phyloP scores from a whole-genome alignment of 129 eudicot species.

The Artemisia annua region DNA sequence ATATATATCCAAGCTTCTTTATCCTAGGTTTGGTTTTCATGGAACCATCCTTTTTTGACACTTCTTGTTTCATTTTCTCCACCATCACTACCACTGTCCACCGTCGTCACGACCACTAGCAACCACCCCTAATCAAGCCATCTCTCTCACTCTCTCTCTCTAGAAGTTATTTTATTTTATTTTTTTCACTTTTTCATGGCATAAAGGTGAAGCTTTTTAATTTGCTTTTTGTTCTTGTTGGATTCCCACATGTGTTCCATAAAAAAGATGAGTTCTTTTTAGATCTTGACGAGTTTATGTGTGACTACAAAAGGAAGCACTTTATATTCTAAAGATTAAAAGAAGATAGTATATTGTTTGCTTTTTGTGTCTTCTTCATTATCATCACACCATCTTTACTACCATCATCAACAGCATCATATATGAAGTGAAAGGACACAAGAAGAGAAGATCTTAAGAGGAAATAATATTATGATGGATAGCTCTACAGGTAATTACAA shows the following conservation, averaged over 20 bases:
- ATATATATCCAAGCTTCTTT: constrained; percentile 42
- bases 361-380: constrained; percentile 14
- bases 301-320: constrained; percentile 31
- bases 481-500: constrained; percentile 32
- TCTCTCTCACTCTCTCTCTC: constrained; percentile 37
- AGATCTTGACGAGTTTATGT: constrained; percentile 20
- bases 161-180: constrained; percentile 7
- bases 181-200: constrained; percentile 21
- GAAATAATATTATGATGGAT: too few relatives aligned
- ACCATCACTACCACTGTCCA: neutral
- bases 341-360: constrained; percentile 15
- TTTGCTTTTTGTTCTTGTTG: constrained; percentile 46
- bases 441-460: constrained; percentile 38
- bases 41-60: constrained; percentile 35
- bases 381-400: constrained; percentile 6
- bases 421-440: constrained; percentile 29
- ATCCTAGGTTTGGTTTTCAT: constrained; percentile 52
- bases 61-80: constrained; percentile 17
- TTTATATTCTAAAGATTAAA: constrained; percentile 23
- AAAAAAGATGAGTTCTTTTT: constrained; percentile 34
- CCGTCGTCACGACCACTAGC: too few relatives aligned
- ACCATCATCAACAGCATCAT: constrained; percentile 34
- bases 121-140: constrained; percentile 17
- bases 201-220: constrained; percentile 34
- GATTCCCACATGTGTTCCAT: constrained; percentile 33